Percentiles rank a stretch among this genome's conserved stretches.
These are phyloP conservation scores for Colletotrichum somersetense DNA, from an alignment of 2,329 filamentous ascomycete species.

Conservation along the genomic window DNA sequence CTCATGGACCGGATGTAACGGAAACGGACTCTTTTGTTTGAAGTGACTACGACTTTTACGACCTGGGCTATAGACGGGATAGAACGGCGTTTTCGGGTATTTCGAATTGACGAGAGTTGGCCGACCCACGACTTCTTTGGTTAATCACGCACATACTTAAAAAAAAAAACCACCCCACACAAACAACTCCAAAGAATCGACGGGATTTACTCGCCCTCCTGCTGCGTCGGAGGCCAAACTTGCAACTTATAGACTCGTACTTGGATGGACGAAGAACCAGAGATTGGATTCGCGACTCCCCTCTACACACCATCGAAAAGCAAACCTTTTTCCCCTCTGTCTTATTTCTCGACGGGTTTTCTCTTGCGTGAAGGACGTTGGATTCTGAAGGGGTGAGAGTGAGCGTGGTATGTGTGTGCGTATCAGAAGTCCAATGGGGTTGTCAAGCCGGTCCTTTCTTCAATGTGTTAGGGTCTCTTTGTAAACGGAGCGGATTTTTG, in stretches of 20 bases:
- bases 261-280: constrained; percentile 23
- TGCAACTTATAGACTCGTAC: constrained; percentile 31
- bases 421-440: constrained; percentile 12
- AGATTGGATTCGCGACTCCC: constrained; percentile 37
- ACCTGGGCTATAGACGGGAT: constrained; percentile 55
- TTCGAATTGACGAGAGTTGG: constrained; percentile 30
- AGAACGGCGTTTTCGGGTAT: constrained; percentile 53
- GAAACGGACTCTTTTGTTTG: constrained; percentile 31
- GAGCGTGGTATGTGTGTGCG: not conserved
- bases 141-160: constrained; percentile 21
- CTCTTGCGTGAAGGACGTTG: constrained; percentile 3
- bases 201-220: constrained; percentile 6
- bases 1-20: constrained; percentile 67
- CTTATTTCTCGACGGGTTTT: constrained; percentile 3
- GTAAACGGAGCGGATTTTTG: constrained; percentile 5
- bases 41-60: constrained; percentile 53
- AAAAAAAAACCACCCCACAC: not conserved
- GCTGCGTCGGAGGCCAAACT: constrained; percentile 1
- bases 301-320: constrained; percentile 30
- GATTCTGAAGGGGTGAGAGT: not conserved
- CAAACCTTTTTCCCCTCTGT: constrained; percentile 19
- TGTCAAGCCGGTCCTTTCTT: constrained; percentile 15
- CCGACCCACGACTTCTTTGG: constrained; percentile 37
- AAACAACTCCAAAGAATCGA: constrained; percentile 19
- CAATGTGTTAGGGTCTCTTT: constrained; percentile 25